Evolutionary conservation across 2,329 filamentous ascomycete species (phyloP).

Genomic region (Emergomyces pasteurianus): DNA sequence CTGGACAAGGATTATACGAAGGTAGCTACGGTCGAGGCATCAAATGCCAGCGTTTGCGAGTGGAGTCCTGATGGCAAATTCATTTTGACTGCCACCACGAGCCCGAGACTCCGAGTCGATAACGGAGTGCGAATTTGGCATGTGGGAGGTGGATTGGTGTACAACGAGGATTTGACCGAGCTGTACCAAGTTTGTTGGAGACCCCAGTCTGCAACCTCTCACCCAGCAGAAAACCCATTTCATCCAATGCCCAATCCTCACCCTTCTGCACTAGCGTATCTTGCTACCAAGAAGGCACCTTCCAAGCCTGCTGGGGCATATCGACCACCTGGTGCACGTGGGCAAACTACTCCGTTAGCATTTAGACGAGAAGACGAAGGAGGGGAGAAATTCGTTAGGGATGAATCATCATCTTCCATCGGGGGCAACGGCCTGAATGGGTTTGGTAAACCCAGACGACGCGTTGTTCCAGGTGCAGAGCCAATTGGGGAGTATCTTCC

Average conservation of each 20-base stretch:
- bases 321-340: slow-evolving; percentile 84
- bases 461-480: slow-evolving; percentile 80
- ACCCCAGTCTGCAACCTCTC: slow-evolving; percentile 53
- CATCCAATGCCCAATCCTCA: slow-evolving; percentile 65
- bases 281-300: slow-evolving; percentile 81
- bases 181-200: slow-evolving; percentile 86
- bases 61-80: slow-evolving; percentile 96
- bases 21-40: slow-evolving; percentile 84
- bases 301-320: slow-evolving; percentile 97
- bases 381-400: slow-evolving; percentile 74
- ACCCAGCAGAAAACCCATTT: slow-evolving; percentile 59
- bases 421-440: slow-evolving; percentile 52
- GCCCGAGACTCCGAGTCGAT: slow-evolving; percentile 86
- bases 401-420: slow-evolving; percentile 50
- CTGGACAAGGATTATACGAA: slow-evolving; percentile 88
- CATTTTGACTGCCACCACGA: slow-evolving; percentile 95
- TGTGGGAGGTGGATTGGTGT: slow-evolving; percentile 77
- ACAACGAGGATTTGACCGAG: slow-evolving; percentile 89
- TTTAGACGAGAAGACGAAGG: slow-evolving; percentile 98
- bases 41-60: slow-evolving; percentile 89
- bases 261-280: slow-evolving; percentile 66
- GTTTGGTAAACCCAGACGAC: slow-evolving; percentile 63
- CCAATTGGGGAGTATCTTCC: slow-evolving; percentile 50
- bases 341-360: slow-evolving; percentile 74
- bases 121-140: slow-evolving; percentile 96